Base-by-base conservation (phyloP, 2,329 filamentous ascomycete genomes). In the Arthrobotrys sinensis region DNA sequence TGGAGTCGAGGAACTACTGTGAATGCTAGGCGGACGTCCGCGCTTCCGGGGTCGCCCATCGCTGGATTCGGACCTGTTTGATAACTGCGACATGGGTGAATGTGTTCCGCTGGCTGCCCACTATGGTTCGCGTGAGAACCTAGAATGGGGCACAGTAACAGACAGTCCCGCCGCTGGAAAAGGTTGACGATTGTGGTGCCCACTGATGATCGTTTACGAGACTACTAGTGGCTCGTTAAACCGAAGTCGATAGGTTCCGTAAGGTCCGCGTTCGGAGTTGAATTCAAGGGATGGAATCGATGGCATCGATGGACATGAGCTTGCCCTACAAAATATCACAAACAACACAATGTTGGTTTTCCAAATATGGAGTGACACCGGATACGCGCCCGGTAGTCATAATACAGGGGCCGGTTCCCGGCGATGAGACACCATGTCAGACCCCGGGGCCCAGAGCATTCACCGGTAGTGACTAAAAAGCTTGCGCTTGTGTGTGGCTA, bases 1-100 rank as follows among this genome's bases (percentile, higher is more conserved):
- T 19, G 32, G n/a, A 14, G 52, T 21, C 34, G 52, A 57, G 7
- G n/a, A 3, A 43, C 7, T 40, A 60, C 36, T 60, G 6, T 28
- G 40, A 24, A 34, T 60, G 11, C 21, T 34, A 16, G 62, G 62
- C 32, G 60, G 69, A 11, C 69, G 57, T 19, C 69, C 69, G 8
- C 69, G 57, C 16, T 73, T 73, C 32, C 60, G 43, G 21, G 55
- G 45, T 24, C 32, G 46, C 6, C 45, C 38, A 36, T 46, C 55
- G 48, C 66, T 70, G 8, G 66, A 21, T 52, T 52, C 48, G 40
- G 66, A 70, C 8, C 7, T 46, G 12, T 64, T 46, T 32, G 60
- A 36, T 34, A 34, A n/a, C 14, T 64, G 40, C 14, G 60, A 48
- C 60, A 60, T 60, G 36, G 55, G 36, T 43, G 11, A n/a, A 24